These are phyloP conservation scores for Solanum chiquidenum DNA, from an alignment of 257 asterid species.

Conservation along the genomic window DNA sequence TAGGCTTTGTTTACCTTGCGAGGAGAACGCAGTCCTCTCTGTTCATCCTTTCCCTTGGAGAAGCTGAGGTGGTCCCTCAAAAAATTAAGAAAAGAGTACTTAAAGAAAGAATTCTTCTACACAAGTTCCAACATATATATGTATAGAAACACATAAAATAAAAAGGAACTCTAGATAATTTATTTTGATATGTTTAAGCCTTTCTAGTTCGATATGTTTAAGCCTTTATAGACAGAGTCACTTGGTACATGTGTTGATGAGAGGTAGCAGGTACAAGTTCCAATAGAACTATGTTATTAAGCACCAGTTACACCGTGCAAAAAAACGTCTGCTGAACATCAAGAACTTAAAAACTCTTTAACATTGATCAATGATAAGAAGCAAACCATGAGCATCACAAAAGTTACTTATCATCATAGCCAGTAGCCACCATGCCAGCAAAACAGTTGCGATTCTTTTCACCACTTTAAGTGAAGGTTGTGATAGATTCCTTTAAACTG, in stretches of 20 bases:
- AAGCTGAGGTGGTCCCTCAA: background rate
- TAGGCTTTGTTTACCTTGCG: background rate
- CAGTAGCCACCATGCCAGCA: conserved; percentile 21
- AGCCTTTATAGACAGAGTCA: background rate
- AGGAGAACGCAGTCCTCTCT: background rate
- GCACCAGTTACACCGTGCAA: background rate
- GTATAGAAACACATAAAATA: background rate
- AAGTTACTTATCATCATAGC: background rate
- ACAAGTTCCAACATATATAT: background rate
- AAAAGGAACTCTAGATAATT: background rate
- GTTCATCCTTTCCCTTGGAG: background rate
- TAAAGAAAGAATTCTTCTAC: background rate
- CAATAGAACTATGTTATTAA: background rate
- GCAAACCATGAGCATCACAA: background rate
- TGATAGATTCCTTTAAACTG: conserved; percentile 55
- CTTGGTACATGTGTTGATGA: background rate
- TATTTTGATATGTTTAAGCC: background rate
- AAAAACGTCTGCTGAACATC: background rate
- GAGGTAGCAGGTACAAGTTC: background rate
- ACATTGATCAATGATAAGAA: background rate
- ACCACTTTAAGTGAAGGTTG: conserved; percentile 34
- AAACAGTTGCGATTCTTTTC: conserved; percentile 31
- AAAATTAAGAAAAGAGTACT: background rate
- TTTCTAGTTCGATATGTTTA: background rate
- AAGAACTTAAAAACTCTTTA: background rate